Percentiles rank a stretch among this genome's conserved stretches.
phyloP scores from a whole-genome alignment of 805 yeast genomes.

The Kurtzmaniella cleridarum region DNA sequence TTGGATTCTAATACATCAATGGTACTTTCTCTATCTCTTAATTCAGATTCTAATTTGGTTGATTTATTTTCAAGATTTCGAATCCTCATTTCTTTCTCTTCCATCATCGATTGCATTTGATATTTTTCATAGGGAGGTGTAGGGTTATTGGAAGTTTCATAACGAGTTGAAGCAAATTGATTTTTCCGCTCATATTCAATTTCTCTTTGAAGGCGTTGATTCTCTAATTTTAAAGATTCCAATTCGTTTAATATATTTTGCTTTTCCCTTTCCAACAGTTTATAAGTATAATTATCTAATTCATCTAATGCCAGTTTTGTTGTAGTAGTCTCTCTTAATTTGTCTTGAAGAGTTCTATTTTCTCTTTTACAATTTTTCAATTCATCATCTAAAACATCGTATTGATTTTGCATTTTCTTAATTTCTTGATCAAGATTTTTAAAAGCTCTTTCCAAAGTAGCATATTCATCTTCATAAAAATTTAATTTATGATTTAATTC shows the following conservation, averaged over 20 bases:
- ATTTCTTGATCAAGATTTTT: conserved; percentile 19
- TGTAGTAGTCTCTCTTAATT: conserved; percentile 11
- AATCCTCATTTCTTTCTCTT: conserved; percentile 11
- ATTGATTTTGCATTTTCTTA: conserved; percentile 13
- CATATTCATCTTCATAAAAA: conserved; percentile 25
- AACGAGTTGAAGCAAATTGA: conserved; percentile 5
- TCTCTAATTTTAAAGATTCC: conserved; percentile 29
- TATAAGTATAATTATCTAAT: conserved; percentile 16
- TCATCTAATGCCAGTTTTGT: conserved; percentile 17
- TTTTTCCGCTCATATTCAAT: conserved; percentile 24
- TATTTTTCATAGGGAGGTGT: conserved; percentile 1
- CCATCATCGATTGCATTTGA: conserved; percentile 1
- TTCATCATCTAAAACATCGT: conserved; percentile 13
- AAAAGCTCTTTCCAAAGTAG: conserved; percentile 16
- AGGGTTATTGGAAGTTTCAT: background rate
- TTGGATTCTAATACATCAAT: conserved; percentile 27
- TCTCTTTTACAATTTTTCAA: conserved; percentile 20
- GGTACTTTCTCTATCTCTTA: conserved; percentile 33
- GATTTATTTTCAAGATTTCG: conserved; percentile 15
- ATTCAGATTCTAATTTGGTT: conserved; percentile 10
- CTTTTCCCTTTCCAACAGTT: conserved; percentile 23
- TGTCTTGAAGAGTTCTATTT: conserved; percentile 19
- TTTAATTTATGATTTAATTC: conserved; percentile 22
- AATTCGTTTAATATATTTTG: conserved; percentile 23
- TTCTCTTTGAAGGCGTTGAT: conserved; percentile 29